These are phyloP conservation scores for Pleoardoris graminearum DNA, from an alignment of 2,329 filamentous ascomycete genomes.

Conservation along the genomic window DNA sequence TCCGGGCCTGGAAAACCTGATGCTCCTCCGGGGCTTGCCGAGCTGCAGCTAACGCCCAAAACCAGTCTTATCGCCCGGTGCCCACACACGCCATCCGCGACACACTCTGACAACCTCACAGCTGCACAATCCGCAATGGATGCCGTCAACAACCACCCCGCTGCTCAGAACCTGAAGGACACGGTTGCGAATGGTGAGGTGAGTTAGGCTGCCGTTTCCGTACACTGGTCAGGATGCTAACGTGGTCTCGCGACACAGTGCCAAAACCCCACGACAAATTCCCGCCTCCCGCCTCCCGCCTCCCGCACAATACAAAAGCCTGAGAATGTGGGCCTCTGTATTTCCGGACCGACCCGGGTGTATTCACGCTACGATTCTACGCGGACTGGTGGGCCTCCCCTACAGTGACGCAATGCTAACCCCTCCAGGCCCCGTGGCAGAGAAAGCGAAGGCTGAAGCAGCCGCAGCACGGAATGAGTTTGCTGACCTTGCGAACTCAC, in stretches of 20 bases:
- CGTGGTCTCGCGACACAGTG: conserved; percentile 35
- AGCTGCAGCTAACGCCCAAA: conserved; percentile 39
- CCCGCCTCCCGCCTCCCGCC: neutral
- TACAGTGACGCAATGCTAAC: conserved; percentile 28
- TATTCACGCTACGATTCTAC: too few species aligned
- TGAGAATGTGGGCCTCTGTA: neutral
- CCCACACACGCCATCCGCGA: conserved; percentile 17
- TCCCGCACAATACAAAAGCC: neutral
- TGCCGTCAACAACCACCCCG: conserved; percentile 54
- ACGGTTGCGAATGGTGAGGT: conserved; percentile 51
- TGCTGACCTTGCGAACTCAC: conserved; percentile 59
- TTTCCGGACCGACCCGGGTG: neutral
- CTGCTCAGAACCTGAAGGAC: conserved; percentile 52
- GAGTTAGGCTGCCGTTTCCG: conserved; percentile 24
- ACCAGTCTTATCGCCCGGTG: conserved; percentile 44
- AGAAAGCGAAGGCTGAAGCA: conserved; percentile 60
- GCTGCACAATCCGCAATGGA: conserved; percentile 55
- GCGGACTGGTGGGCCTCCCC: neutral
- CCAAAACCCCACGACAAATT: conserved; percentile 20
- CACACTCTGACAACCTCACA: conserved; percentile 40
- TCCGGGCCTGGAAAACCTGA: conserved; percentile 2
- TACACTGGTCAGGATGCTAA: conserved; percentile 23
- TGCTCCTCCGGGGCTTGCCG: conserved; percentile 35
- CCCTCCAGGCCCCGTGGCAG: conserved; percentile 56
- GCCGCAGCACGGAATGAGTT: conserved; percentile 62